Conservation (phyloP, 2,329 filamentous ascomycete species). For the Pestalotiopsis sp. region DNA sequence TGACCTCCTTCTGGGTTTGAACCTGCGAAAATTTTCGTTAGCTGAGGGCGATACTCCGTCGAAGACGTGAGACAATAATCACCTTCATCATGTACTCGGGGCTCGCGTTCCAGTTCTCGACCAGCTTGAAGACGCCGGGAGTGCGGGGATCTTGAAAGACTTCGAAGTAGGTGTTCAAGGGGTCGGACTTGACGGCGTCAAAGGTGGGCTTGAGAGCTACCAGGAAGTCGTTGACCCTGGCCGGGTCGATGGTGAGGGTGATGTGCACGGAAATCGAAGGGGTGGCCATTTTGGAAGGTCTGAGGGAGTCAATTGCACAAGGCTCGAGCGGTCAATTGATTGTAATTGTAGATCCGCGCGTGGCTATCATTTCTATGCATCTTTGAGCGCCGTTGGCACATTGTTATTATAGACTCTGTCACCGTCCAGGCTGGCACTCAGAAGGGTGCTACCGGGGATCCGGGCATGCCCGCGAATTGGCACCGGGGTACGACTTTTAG, state of each 20-base stretch:
- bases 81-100: slow-evolving; percentile 11
- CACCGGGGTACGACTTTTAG: too few relatives aligned
- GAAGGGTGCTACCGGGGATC: too few relatives aligned
- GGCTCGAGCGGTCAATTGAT: too few relatives aligned
- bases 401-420: too few relatives aligned
- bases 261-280: slow-evolving; percentile 7
- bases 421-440: too few relatives aligned
- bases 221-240: not conserved
- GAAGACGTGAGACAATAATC: not conserved
- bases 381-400: too few relatives aligned
- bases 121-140: slow-evolving; percentile 9
- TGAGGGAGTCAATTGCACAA: too few relatives aligned
- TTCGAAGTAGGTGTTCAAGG: slow-evolving; percentile 9
- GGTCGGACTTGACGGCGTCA: not conserved
- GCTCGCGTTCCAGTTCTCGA: slow-evolving; percentile 8
- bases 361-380: too few relatives aligned
- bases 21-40: not conserved
- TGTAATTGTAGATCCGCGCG: too few relatives aligned
- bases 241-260: not conserved
- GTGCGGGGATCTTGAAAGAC: not conserved
- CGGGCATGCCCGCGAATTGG: too few relatives aligned
- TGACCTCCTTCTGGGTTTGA: slow-evolving; percentile 2
- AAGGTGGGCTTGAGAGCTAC: not conserved
- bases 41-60: too few relatives aligned
- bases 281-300: not conserved